A percentile compares a stretch with the other conserved stretches of the same genome.
These are phyloP conservation scores for Stachybotrys chlorohalonatus DNA, from an alignment of 2,329 filamentous ascomycete genomes.

Conservation along the genomic window DNA sequence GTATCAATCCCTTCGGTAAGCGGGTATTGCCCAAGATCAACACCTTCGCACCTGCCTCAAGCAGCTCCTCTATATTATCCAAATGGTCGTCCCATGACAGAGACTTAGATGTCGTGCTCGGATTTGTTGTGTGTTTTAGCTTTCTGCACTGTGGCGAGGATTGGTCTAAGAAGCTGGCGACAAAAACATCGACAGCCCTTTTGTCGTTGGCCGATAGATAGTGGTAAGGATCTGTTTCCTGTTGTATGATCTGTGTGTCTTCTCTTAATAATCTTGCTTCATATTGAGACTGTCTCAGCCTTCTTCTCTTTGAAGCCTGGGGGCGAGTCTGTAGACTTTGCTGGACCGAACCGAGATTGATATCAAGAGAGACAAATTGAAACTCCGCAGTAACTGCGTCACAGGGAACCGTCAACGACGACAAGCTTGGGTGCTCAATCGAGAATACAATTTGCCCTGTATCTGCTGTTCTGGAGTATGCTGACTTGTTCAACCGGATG, in stretches of 20 bases:
- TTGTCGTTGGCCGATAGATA: conserved; percentile 13
- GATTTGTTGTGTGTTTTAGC: not conserved
- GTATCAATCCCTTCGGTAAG: conserved; percentile 11
- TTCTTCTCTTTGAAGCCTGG: not conserved
- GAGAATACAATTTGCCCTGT: conserved; percentile 18
- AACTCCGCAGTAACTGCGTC: conserved; percentile 16
- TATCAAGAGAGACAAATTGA: conserved; percentile 7
- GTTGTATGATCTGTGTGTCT: no score
- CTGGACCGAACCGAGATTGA: not conserved
- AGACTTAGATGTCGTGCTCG: conserved; percentile 3
- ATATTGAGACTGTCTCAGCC: not conserved
- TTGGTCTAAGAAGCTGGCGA: conserved; percentile 11
- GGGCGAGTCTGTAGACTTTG: not conserved
- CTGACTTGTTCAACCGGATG: conserved; percentile 14
- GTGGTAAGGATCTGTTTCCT: conserved; percentile 2
- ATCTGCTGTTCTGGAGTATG: conserved; percentile 1
- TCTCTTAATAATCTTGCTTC: not conserved
- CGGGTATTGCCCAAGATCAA: conserved; percentile 15
- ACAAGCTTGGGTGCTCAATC: conserved; percentile 25
- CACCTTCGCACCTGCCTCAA: conserved; percentile 13
- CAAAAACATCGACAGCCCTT: conserved; percentile 18
- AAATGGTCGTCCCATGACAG: not conserved
- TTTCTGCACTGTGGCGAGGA: not conserved
- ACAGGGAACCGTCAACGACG: conserved; percentile 16
- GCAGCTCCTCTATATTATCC: conserved; percentile 1